A percentile compares a stretch with the other conserved stretches of the same genome.
Evolutionary conservation across 352 stramenopile genomes (phyloP).

Genomic region (Phytophthora macrochlamydospora): DNA sequence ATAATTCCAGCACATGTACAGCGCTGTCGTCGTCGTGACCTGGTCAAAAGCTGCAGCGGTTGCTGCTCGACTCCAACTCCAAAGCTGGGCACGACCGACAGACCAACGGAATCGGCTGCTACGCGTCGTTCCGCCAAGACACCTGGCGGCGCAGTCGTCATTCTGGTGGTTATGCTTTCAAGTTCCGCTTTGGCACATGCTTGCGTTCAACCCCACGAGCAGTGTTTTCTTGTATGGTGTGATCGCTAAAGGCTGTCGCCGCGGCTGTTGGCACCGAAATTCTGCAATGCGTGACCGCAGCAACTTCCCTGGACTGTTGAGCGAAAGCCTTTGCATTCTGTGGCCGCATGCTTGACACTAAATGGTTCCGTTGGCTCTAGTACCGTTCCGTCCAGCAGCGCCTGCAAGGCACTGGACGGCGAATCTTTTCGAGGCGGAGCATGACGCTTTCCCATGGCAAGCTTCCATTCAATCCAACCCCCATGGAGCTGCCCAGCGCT

Average conservation of each 20-base stretch:
- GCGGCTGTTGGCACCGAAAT: conserved; percentile 21
- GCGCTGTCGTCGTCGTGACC: background rate
- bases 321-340: background rate
- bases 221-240: background rate
- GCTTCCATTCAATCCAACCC: no score
- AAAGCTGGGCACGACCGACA: background rate
- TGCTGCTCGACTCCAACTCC: background rate
- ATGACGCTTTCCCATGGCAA: no score
- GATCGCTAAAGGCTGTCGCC: conserved; percentile 1
- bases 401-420: background rate
- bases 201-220: background rate
- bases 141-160: conserved; percentile 13
- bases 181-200: background rate
- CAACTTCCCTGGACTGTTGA: conserved; percentile 2
- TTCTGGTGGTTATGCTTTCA: conserved; percentile 25
- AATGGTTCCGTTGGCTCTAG: background rate
- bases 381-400: background rate
- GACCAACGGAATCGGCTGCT: conserved; percentile 20
- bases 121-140: conserved; percentile 11
- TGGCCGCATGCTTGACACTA: background rate
- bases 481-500: background rate
- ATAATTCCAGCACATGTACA: conserved; percentile 19
- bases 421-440: conserved; percentile 1
- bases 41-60: background rate
- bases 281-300: background rate